These are phyloP conservation scores for Neodidymelliopsis sp. DNA, from an alignment of 2,329 filamentous ascomycete species.

Conservation along the genomic window DNA sequence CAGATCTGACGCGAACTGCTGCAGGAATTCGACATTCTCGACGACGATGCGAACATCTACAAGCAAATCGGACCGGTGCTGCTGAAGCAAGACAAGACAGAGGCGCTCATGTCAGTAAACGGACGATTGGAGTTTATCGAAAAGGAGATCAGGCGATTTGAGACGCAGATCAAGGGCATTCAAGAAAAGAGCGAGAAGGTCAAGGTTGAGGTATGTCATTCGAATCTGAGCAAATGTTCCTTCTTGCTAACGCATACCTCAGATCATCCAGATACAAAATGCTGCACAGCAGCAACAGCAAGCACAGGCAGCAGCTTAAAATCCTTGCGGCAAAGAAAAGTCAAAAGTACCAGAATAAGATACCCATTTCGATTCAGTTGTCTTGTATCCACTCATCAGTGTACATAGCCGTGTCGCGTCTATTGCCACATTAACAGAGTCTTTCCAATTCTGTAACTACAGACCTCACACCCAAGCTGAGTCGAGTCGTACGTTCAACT, in stretches of 20 bases:
- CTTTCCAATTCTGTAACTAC: too few relatives aligned
- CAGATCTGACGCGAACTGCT: conserved; percentile 2
- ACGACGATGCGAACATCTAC: conserved; percentile 88
- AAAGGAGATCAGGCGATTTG: conserved; percentile 82
- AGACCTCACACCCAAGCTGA: too few relatives aligned
- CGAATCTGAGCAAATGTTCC: neutral
- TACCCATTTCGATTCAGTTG: conserved; percentile 19
- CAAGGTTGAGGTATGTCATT: conserved; percentile 64
- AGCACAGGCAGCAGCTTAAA: conserved; percentile 22
- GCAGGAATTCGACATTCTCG: conserved; percentile 82
- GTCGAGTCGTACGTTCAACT: too few relatives aligned
- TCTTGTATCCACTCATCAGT: too few relatives aligned
- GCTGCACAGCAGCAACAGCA: conserved; percentile 40
- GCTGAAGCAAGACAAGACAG: conserved; percentile 90
- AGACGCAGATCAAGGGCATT: conserved; percentile 69
- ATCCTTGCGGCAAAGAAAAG: neutral
- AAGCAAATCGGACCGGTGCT: conserved; percentile 93
- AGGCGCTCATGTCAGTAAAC: conserved; percentile 90
- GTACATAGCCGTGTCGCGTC: too few relatives aligned
- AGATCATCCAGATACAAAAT: conserved; percentile 45
- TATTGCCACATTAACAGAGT: too few relatives aligned
- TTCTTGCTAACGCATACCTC: conserved; percentile 2
- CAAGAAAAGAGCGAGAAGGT: conserved; percentile 71
- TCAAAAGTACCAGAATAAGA: conserved; percentile 13
- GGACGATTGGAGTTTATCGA: conserved; percentile 90